Evolutionary conservation across 768 basidiomycete genomes (phyloP).

Genomic region (Rhizopogon rudus): DNA sequence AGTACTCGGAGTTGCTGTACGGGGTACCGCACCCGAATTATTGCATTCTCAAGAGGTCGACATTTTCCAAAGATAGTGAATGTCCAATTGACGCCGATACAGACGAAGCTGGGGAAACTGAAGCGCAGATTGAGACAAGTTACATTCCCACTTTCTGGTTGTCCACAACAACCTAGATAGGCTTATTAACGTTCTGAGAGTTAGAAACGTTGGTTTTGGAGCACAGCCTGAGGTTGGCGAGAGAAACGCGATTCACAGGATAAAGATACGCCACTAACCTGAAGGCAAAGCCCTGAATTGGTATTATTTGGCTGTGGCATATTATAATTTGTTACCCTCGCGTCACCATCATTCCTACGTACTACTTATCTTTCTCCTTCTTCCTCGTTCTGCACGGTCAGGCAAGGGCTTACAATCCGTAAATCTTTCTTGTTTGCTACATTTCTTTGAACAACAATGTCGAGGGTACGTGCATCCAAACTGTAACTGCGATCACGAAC

Average conservation of each 20-base stretch:
- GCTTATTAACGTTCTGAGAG: no score
- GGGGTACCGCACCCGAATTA: not conserved
- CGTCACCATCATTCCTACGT: not conserved
- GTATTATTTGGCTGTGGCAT: not conserved
- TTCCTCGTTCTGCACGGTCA: not conserved
- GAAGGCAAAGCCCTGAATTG: no score
- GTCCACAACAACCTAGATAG: no score
- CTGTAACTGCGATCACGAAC: not conserved
- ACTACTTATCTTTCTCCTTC: not conserved
- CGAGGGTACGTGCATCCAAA: slow-evolving; percentile 19
- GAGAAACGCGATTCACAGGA: no score
- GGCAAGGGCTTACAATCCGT: not conserved
- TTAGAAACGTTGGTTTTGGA: no score
- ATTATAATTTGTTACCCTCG: slow-evolving; percentile 8
- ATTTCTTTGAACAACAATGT: slow-evolving; percentile 17
- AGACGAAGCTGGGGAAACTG: not conserved
- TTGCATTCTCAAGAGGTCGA: not conserved
- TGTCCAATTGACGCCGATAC: not conserved
- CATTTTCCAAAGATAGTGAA: not conserved
- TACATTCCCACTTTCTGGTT: no score
- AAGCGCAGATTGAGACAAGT: no score
- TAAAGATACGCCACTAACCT: no score
- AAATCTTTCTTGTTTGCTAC: not conserved
- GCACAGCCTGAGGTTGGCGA: no score
- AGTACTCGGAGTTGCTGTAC: not conserved